Conservation (phyloP, 306 rosid genomes). For the Argentina anserina region DNA sequence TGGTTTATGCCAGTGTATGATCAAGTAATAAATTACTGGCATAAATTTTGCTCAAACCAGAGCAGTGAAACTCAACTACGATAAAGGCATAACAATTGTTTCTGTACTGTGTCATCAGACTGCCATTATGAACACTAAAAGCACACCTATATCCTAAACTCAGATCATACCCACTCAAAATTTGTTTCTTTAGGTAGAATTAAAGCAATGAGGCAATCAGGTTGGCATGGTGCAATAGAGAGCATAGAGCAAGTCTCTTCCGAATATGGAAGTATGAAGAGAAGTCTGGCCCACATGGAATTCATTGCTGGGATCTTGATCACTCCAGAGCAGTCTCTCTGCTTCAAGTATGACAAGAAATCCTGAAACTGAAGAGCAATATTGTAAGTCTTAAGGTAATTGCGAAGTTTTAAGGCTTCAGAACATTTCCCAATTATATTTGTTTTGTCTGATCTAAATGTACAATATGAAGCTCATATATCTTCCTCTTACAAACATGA, state of each 20-base stretch:
- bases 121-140: neutral
- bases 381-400: slow-evolving; percentile 15
- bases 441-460: neutral
- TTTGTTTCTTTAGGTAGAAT: slow-evolving; percentile 90
- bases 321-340: slow-evolving; percentile 97
- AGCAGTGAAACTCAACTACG: neutral
- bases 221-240: slow-evolving; percentile 61
- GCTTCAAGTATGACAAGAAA: slow-evolving; percentile 81
- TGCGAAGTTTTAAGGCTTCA: neutral
- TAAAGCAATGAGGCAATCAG: slow-evolving; percentile 79
- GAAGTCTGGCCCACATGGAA: slow-evolving; percentile 89
- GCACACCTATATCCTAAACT: neutral
- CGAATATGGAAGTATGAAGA: slow-evolving; percentile 83
- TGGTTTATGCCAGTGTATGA: neutral
- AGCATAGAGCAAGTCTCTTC: slow-evolving; percentile 69
- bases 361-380: slow-evolving; percentile 83
- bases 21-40: neutral
- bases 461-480: neutral
- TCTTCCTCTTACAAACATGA: too few relatives aligned
- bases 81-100: neutral
- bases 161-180: slow-evolving; percentile 72
- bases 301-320: slow-evolving; percentile 76
- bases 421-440: neutral
- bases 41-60: neutral
- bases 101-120: neutral